Percentiles rank a stretch among this genome's conserved stretches.
phyloP scores from a whole-genome alignment of 2,329 filamentous ascomycete genomes.

The Fusarium multiceps region DNA sequence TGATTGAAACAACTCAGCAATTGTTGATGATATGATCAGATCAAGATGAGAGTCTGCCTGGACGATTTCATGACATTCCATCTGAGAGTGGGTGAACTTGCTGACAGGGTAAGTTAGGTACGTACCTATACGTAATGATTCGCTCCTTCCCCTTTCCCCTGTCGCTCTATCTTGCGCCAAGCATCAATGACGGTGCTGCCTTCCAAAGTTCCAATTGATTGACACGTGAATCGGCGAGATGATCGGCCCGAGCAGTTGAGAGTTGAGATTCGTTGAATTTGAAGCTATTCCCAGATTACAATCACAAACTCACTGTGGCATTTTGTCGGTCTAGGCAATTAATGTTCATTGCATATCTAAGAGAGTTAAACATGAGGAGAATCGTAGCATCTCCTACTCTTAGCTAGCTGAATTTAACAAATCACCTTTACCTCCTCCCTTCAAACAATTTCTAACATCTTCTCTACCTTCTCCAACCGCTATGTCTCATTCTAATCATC shows the following conservation, averaged over 20 bases:
- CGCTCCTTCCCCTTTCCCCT: conserved; percentile 22
- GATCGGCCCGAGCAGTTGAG: conserved; percentile 5
- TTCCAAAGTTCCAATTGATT: background rate
- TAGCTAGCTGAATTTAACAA: background rate
- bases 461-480: background rate
- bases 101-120: conserved; percentile 41
- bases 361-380: background rate
- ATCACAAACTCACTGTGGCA: background rate
- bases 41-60: conserved; percentile 23
- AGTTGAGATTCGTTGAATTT: background rate
- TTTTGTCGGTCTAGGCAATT: background rate
- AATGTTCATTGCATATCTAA: background rate
- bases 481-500: background rate
- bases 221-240: conserved; percentile 21
- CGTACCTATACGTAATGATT: conserved; percentile 41
- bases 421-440: background rate
- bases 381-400: background rate
- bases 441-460: background rate
- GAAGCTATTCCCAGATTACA: conserved; percentile 31
- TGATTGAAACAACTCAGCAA: background rate
- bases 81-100: conserved; percentile 22
- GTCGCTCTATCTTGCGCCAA: conserved; percentile 15
- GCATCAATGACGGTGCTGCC: conserved; percentile 1
- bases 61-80: conserved; percentile 43
- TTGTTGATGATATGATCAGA: conserved; percentile 28